These are phyloP conservation scores for Nasturtium officinale DNA, from an alignment of 345 rosid genomes.

Conservation along the genomic window DNA sequence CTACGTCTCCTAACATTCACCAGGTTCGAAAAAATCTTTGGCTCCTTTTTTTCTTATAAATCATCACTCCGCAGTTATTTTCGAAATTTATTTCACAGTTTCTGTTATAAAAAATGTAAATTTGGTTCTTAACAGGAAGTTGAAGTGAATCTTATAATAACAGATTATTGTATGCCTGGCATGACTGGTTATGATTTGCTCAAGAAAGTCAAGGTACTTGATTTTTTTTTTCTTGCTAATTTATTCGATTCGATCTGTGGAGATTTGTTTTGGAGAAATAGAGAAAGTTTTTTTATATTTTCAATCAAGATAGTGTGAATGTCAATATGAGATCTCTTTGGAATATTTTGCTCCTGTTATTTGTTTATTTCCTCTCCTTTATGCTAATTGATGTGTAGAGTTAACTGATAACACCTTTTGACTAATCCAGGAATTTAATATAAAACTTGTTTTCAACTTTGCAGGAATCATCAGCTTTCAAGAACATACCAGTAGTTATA, in stretches of 20 bases:
- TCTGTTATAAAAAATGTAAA: not conserved
- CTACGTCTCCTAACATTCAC: slow-evolving; percentile 43
- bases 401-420: slow-evolving; percentile 1
- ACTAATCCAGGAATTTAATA: not conserved
- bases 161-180: slow-evolving; percentile 90
- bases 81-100: not conserved
- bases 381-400: slow-evolving; percentile 12
- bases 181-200: slow-evolving; percentile 89
- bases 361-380: slow-evolving; percentile 5
- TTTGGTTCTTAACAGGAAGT: slow-evolving; percentile 44
- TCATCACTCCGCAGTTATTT: not conserved
- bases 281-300: not conserved
- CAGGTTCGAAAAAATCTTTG: slow-evolving; percentile 24
- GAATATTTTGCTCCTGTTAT: slow-evolving; percentile 11
- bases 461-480: slow-evolving; percentile 64
- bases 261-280: not conserved
- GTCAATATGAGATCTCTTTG: slow-evolving; percentile 23
- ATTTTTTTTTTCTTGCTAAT: not conserved
- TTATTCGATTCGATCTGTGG: slow-evolving; percentile 12
- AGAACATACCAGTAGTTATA: slow-evolving; percentile 77
- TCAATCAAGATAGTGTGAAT: slow-evolving; percentile 28
- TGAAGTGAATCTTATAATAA: slow-evolving; percentile 79
- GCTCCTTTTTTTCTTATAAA: not conserved
- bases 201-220: slow-evolving; percentile 69
- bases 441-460: not conserved